phyloP scores from a whole-genome alignment of 2,329 filamentous ascomycete genomes.

The Penicillium palitans region DNA sequence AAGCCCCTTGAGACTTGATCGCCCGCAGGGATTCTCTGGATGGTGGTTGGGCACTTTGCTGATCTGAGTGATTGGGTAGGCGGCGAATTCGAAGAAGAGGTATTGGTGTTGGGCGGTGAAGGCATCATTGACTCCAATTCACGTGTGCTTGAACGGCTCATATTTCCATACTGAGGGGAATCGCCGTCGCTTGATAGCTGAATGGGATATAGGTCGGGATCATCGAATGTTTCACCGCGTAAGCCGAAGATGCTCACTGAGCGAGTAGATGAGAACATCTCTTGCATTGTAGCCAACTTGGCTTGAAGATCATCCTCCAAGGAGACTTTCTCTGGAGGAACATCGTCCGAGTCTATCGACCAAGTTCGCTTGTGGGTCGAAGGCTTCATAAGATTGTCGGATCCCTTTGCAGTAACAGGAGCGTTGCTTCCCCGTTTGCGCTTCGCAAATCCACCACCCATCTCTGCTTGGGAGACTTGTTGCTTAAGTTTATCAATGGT shows the following conservation, averaged over 20 bases:
- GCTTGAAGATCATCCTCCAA: conserved; percentile 48
- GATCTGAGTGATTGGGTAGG: conserved; percentile 23
- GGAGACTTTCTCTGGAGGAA: conserved; percentile 45
- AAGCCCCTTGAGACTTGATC: conserved; percentile 64
- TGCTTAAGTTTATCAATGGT: conserved; percentile 95
- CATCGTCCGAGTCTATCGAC: conserved; percentile 77
- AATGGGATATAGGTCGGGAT: conserved; percentile 48
- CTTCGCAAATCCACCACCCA: conserved; percentile 61
- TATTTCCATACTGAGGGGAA: conserved; percentile 30
- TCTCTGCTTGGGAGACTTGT: conserved; percentile 75
- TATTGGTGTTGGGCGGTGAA: conserved; percentile 44
- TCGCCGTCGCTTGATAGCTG: conserved; percentile 38
- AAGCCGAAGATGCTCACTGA: conserved; percentile 46
- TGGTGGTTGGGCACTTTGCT: conserved; percentile 31
- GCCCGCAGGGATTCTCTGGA: conserved; percentile 29
- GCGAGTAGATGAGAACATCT: conserved; percentile 50
- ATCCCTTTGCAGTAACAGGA: conserved; percentile 50
- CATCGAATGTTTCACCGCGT: conserved; percentile 47
- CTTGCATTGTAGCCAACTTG: conserved; percentile 46
- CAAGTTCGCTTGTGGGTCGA: conserved; percentile 91
- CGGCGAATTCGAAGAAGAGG: conserved; percentile 43
- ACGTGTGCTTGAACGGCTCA: conserved; percentile 31
- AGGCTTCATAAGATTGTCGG: conserved; percentile 72
- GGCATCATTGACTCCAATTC: conserved; percentile 37
- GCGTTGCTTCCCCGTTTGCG: conserved; percentile 58